Evolutionary conservation across 2,329 filamentous ascomycete species (phyloP), one percentile per base, ranked within the genome.

Genomic region (Sporothrix mexicana): DNA sequence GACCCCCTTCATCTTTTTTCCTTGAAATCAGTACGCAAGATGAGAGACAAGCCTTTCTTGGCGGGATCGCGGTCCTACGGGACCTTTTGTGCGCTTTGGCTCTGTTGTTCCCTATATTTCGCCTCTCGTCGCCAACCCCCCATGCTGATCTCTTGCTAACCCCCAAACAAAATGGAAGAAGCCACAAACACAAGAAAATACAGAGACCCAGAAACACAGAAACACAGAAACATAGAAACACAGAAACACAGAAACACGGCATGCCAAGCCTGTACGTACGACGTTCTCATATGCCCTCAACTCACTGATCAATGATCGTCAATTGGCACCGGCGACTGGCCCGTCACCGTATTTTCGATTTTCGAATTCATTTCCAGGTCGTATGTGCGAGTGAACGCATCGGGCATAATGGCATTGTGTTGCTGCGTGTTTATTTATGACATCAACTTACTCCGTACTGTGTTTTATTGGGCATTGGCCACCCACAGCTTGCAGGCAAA

Each of bases 11-110:
- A 36, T 23, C 30, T 43, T 30, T n/a, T 36, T 36, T 36, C 30
- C 30, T 36, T 12, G 20, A 13, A 47, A 8, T 2, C 36, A 45
- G 15, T n/a, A 66, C 20, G 10, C 41, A 66, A 47, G 20, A 17
- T 23, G 41, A 47, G 45, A 51, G 64, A 51, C 20, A 49, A 49
- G 64, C 64, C 25, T 30, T 55, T 69, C 30, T 69, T 55, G 66
- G 66, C 66, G 49, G 47, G 47, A 69, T 55, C 15, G 25, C 47
- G 49, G 47, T 55, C 66, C 47, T 69, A 55, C 66, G 66, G 68
- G 36, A 45, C 51, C 47, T 47, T 69, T 69, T 25, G 30, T 36
- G 30, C 30, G 5, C 30, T 36, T 36, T 36, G 30, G 30, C 30
- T 36, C 30, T 36, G 30, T 36, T 36, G 4, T 45, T 17, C 10